A percentile compares a stretch with the other conserved stretches of the same genome.
Conservation (phyloP, 163 green algal species). For the Scenedesmus sp. region DNA sequence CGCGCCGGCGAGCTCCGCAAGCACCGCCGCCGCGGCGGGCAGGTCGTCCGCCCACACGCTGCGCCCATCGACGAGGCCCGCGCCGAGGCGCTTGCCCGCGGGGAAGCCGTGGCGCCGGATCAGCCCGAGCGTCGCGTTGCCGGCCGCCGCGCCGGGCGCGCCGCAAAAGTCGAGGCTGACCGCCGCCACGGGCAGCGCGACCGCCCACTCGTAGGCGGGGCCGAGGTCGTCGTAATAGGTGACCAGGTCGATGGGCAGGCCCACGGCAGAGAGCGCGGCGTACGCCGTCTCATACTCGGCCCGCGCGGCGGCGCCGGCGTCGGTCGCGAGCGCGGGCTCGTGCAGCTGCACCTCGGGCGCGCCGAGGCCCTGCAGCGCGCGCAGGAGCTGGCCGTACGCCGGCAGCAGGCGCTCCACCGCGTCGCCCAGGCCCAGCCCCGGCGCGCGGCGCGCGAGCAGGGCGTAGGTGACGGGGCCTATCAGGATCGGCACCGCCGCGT, state of each 20-base stretch:
- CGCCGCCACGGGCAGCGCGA: conserved; percentile 69
- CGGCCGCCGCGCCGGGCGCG: conserved; percentile 50
- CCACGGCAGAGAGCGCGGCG: conserved; percentile 56
- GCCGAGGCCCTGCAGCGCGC: conserved; percentile 64
- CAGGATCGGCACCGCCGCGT: conserved; percentile 80
- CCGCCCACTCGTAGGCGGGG: conserved; percentile 74
- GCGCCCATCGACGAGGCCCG: conserved; percentile 87
- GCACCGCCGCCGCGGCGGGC: conserved; percentile 47
- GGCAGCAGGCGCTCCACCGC: conserved; percentile 73
- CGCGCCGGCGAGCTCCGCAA: conserved; percentile 55
- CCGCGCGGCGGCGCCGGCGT: conserved; percentile 44
- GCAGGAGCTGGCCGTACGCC: conserved; percentile 75
- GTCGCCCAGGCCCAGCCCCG: conserved; percentile 49
- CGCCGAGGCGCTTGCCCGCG: conserved; percentile 78
- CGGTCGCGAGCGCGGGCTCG: conserved; percentile 81
- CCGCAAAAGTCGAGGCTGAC: conserved; percentile 65
- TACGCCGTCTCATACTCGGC: conserved; percentile 67
- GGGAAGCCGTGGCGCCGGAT: conserved; percentile 84
- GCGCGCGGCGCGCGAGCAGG: conserved; percentile 61
- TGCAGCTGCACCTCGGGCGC: conserved; percentile 84
- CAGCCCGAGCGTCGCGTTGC: conserved; percentile 71
- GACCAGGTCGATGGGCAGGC: conserved; percentile 81
- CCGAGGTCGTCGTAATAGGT: conserved; percentile 76
- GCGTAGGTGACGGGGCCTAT: conserved; percentile 80
- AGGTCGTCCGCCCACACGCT: conserved; percentile 81